Conservation (phyloP, 768 basidiomycete species). For the Daedaleopsis sinensis region DNA sequence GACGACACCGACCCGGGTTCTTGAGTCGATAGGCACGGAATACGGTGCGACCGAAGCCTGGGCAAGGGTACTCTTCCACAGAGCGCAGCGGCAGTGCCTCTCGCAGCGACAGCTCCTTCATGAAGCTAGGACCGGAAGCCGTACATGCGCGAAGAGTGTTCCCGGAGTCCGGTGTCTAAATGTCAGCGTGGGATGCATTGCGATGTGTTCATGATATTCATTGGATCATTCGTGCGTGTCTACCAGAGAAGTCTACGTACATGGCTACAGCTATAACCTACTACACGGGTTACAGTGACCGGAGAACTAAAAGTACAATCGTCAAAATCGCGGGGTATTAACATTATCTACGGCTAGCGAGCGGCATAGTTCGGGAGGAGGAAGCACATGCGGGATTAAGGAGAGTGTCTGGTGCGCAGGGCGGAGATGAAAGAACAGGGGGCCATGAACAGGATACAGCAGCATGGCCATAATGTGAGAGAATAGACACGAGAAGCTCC, state of each 20-base stretch:
- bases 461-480: not conserved
- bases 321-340: not conserved
- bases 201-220: not conserved
- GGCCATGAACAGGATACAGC: not conserved
- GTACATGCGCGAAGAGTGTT: too few relatives aligned
- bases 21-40: too few relatives aligned
- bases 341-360: not conserved
- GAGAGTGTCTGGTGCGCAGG: slow-evolving; percentile 2
- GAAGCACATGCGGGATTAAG: not conserved
- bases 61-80: too few relatives aligned
- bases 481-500: slow-evolving; percentile 1
- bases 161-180: too few relatives aligned
- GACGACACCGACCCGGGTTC: too few relatives aligned
- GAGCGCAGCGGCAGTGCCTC: too few relatives aligned
- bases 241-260: not conserved
- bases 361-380: not conserved
- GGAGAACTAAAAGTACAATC: not conserved
- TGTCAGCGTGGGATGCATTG: too few relatives aligned
- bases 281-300: not conserved
- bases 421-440: slow-evolving; percentile 17
- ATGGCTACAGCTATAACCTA: not conserved
- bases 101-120: too few relatives aligned
- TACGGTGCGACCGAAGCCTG: too few relatives aligned
- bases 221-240: not conserved
- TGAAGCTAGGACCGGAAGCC: too few relatives aligned